Percentiles rank a stretch among this genome's conserved stretches.
phyloP scores from a whole-genome alignment of 306 rosid genomes.

The Echinosophora koreensis region DNA sequence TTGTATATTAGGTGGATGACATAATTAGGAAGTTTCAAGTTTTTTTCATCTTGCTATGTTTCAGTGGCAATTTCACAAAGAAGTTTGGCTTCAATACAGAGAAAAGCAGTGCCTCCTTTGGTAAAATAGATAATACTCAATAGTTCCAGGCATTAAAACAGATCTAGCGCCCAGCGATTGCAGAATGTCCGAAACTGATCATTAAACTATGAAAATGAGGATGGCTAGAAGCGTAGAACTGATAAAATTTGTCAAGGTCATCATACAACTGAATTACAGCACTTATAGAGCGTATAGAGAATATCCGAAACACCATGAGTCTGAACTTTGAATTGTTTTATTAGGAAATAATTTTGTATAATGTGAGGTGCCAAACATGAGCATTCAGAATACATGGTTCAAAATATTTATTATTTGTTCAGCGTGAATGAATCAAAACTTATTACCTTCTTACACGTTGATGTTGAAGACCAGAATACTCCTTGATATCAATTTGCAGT shows the following conservation, averaged over 20 bases:
- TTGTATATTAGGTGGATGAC: too few relatives aligned
- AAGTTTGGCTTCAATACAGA: too few relatives aligned
- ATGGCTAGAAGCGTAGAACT: background rate
- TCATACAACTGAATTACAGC: background rate
- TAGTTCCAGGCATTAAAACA: too few relatives aligned
- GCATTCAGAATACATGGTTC: constrained; percentile 19
- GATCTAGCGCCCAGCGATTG: too few relatives aligned
- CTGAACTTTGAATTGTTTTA: background rate
- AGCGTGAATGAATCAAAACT: constrained; percentile 16
- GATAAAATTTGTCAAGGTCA: background rate
- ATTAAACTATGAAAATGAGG: background rate
- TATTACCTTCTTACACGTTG: constrained; percentile 85
- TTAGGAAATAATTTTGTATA: background rate
- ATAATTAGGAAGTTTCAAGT: too few relatives aligned
- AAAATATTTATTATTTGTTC: constrained; percentile 19
- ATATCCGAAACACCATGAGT: background rate
- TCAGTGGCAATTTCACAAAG: too few relatives aligned
- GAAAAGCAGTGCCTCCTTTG: too few relatives aligned
- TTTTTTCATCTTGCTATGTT: too few relatives aligned
- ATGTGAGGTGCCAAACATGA: constrained; percentile 10
- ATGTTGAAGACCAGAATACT: constrained; percentile 86
- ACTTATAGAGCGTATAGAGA: background rate
- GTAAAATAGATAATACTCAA: too few relatives aligned
- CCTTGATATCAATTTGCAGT: constrained; percentile 75
- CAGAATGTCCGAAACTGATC: background rate